Evolutionary conservation across 306 rosid species (phyloP).

Genomic region (Vicia sativa): DNA sequence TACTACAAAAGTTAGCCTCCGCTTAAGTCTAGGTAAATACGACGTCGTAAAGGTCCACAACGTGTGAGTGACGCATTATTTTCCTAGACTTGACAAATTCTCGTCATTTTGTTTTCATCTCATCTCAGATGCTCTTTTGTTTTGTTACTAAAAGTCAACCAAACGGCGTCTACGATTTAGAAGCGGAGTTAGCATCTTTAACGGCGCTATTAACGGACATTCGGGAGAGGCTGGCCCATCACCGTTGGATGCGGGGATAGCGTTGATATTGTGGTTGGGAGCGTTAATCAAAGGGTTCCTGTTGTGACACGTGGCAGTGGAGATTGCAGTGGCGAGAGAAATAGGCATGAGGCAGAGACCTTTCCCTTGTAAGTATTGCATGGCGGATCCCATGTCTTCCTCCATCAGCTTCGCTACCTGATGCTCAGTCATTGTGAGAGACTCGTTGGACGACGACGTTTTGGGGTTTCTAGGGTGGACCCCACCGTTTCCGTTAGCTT

Average conservation of each 20-base stretch:
- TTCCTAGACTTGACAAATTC: conserved; percentile 56
- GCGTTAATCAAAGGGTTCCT: conserved; percentile 56
- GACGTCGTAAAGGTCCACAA: conserved; percentile 54
- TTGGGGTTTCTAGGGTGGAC: conserved; percentile 44
- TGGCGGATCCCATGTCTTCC: conserved; percentile 98
- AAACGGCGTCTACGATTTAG: conserved; percentile 61
- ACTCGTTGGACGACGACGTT: conserved; percentile 62
- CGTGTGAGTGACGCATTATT: conserved; percentile 40
- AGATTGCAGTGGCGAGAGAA: conserved; percentile 88
- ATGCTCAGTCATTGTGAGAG: conserved; percentile 81
- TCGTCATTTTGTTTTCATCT: conserved; percentile 27
- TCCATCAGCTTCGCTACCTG: conserved; percentile 95
- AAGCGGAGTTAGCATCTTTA: conserved; percentile 73
- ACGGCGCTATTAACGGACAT: conserved; percentile 69
- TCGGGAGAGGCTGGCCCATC: conserved; percentile 89
- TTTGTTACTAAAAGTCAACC: conserved; percentile 30
- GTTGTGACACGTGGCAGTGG: conserved; percentile 81
- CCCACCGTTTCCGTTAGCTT: conserved; percentile 48
- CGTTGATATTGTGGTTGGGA: neutral
- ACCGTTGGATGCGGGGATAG: conserved; percentile 51
- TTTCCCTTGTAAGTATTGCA: conserved; percentile 95
- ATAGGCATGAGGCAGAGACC: conserved; percentile 99
- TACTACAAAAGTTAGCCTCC: conserved; percentile 33
- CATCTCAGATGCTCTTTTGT: neutral
- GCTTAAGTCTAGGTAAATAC: conserved; percentile 64